Evolutionary conservation across 768 basidiomycete genomes (phyloP).

Genomic region (Pseudohyphozyma bogoriensis): DNA sequence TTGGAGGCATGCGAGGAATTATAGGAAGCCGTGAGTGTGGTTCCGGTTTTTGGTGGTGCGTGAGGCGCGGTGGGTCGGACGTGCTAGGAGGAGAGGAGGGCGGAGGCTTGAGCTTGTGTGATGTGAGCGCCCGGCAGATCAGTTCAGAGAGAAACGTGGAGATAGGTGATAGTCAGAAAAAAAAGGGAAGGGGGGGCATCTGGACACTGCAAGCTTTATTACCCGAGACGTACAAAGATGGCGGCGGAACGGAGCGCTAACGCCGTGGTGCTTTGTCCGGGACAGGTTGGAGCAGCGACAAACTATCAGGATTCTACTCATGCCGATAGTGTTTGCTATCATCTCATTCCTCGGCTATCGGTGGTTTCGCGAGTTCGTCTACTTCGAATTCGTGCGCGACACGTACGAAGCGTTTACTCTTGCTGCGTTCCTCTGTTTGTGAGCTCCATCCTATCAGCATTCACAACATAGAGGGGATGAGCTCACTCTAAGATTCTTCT

Average conservation of each 20-base stretch:
- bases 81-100: no score
- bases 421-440: background rate
- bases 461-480: background rate
- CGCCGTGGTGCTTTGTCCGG: no score
- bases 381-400: constrained; percentile 8
- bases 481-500: background rate
- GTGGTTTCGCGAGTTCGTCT: constrained; percentile 59
- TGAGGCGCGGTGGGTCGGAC: no score
- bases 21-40: background rate
- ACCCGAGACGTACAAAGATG: no score
- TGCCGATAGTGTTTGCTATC: constrained; percentile 48
- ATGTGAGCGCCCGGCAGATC: no score
- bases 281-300: constrained; percentile 14
- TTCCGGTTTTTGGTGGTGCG: background rate
- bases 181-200: no score
- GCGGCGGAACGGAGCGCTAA: no score
- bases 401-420: constrained; percentile 13
- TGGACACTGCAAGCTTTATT: no score
- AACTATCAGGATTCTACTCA: constrained; percentile 15
- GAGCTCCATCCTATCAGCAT: background rate
- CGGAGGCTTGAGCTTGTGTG: no score
- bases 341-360: constrained; percentile 78
- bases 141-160: no score
- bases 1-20: background rate
- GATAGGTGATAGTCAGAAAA: no score